phyloP scores from a whole-genome alignment of 768 basidiomycete species.

The Lactarius trivialis region DNA sequence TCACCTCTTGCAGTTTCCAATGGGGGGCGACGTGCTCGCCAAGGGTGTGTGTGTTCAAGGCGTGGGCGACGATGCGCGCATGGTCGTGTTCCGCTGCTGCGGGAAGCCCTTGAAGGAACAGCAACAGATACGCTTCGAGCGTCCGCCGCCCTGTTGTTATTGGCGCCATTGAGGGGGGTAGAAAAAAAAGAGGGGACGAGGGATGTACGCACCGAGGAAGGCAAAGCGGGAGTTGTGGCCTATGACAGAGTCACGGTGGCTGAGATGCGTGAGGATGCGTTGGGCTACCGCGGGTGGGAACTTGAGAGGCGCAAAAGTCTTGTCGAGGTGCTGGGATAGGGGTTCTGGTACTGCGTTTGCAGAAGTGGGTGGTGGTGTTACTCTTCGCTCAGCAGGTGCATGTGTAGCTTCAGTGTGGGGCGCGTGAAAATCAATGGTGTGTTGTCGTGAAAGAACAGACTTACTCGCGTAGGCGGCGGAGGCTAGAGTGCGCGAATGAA shows the following conservation, averaged over 20 bases:
- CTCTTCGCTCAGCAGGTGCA: neutral
- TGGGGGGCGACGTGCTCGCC: slow-evolving; percentile 66
- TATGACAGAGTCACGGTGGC: slow-evolving; percentile 54
- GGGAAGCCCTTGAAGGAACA: slow-evolving; percentile 57
- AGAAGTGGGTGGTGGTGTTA: neutral
- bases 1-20: slow-evolving; percentile 69
- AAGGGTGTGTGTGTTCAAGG: slow-evolving; percentile 62
- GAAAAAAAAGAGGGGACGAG: too few relatives aligned
- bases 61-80: slow-evolving; percentile 47
- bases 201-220: slow-evolving; percentile 58
- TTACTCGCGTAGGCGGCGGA: neutral
- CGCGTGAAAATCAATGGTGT: neutral
- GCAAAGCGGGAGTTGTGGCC: slow-evolving; percentile 69
- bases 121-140: slow-evolving; percentile 64
- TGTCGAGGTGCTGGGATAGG: slow-evolving; percentile 50
- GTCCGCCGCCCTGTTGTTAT: slow-evolving; percentile 61
- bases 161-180: neutral
- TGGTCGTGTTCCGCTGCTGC: slow-evolving; percentile 46
- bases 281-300: slow-evolving; percentile 67
- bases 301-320: slow-evolving; percentile 55
- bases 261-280: slow-evolving; percentile 71
- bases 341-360: neutral
- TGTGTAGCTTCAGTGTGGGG: neutral
- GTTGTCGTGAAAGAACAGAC: neutral
- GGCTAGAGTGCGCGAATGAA: neutral